Evolutionary conservation across 2,329 filamentous ascomycete species (phyloP), one percentile per base, ranked within the genome.

Genomic region (Xylariaceae sp.): DNA sequence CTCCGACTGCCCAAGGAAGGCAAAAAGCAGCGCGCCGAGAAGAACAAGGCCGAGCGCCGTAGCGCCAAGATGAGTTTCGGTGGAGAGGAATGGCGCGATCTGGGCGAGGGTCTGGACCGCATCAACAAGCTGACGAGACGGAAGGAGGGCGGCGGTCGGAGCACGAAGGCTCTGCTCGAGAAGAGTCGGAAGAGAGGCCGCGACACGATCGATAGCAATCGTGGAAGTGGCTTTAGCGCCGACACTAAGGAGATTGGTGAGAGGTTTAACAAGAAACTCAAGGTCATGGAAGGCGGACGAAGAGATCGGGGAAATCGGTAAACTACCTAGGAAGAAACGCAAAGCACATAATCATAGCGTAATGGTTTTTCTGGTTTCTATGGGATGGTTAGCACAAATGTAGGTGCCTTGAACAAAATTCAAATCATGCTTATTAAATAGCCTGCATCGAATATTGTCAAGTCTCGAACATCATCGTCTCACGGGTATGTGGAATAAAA

Each of bases 41-140:
- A 81, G 69, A 73, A 71, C 43, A 78, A 80, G 68, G 74, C 75
- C 32, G 75, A 75, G 41, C 75, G 75, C 7, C 70, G 74, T 61
- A 73, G 70, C 60, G 68, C 74, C 65, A 73, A 85, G 78, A 71
- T 96, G 88, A 73, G 75, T 64, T 84, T 83, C 73, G 92, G 92
- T 58, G 94, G 94, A 50, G 94, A 97, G 73, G 94, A 97, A 68
- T 97, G 91, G 89, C 83, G 86, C 60, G 85, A 87, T 30, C 75
- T 99, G 44, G 89, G 89, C 54, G 86, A 91, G 68, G 90, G 91
- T 6, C 82, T 91, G 50, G 89, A 96, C 72, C 80, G 92, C 44
- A 96, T 96, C 71, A 87, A 91, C 64, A 80, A 85, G 59, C 76
- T 96, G 66, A 96, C 91, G 5, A 84, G 83, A 71, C 81, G 82